Evolutionary conservation across 2,329 filamentous ascomycete species (phyloP), one percentile per base, ranked within the genome.

Genomic region (Nothophaeocryptopus gaeumannii): DNA sequence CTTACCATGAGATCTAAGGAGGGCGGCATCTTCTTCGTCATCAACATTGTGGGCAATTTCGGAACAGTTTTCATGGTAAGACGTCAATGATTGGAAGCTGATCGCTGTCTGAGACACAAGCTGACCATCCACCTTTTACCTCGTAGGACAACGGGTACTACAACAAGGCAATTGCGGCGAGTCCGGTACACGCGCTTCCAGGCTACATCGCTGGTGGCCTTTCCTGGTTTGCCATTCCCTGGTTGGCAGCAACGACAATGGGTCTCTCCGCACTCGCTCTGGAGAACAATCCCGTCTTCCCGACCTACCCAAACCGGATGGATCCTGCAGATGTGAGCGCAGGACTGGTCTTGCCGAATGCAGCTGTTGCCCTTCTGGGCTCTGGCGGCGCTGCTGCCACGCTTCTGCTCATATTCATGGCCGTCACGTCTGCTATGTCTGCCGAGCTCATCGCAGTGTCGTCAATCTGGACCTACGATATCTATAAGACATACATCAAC

Each of bases 151-250:
- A 65, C 15, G 63, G 86, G 12, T 95, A 95, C 74, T 95, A 90
- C 72, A 93, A 95, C 77, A 95, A 95, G 70, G 90, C 89, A 12
- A 95, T 96, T 62, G 89, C 91, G 5, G 89, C 91, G 0, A 86
- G 83, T 15, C 89, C 89, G 1, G 86, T 92, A 0, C 61, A 92
- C 35, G 91, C 90, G 0, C 80, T 96, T 2, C 90, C 90, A 0
- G 90, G 90, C 13, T 96, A 96, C 64, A 85, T 96, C 47, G 80
- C 92, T 54, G 90, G 90, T 5, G 90, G 91, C 15, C 78, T 95
- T 1, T 84, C 82, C 42, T 96, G 90, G 90, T 96, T 96, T 60
- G 90, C 90, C 1, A 95, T 96, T 45, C 91, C 91, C 0, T 95
- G 88, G 87, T 77, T 95, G 8, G 87, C 84, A 2, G 89, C 90